phyloP scores from a whole-genome alignment of 1,284 basidiomycete species.

The Mycena citricolor region DNA sequence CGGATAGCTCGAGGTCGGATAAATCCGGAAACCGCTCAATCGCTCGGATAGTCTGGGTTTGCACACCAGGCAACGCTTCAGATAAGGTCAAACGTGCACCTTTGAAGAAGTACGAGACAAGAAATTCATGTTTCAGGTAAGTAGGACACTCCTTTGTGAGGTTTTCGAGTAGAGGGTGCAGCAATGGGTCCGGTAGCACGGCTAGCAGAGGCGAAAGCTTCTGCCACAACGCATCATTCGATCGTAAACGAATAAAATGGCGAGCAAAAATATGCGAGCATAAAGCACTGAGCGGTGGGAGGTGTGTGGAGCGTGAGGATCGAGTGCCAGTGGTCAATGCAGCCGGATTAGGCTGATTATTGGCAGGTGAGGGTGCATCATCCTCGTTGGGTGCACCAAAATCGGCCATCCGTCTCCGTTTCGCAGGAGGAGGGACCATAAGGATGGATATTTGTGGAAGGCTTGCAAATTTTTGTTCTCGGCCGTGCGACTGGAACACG shows the following conservation, averaged over 20 bases:
- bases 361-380: conserved; percentile 35
- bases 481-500: no score
- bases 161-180: conserved; percentile 51
- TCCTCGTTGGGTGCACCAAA: conserved; percentile 45
- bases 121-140: conserved; percentile 51
- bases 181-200: conserved; percentile 50
- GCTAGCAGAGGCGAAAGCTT: conserved; percentile 41
- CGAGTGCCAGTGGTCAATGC: conserved; percentile 54
- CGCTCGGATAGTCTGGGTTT: conserved; percentile 43
- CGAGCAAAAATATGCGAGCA: conserved; percentile 55
- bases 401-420: no score
- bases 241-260: conserved; percentile 41
- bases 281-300: conserved; percentile 47
- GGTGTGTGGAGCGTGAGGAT: conserved; percentile 28
- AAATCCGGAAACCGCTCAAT: conserved; percentile 34
- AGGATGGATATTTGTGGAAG: no score
- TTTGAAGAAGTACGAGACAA: conserved; percentile 62
- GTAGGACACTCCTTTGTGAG: conserved; percentile 49
- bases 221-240: conserved; percentile 40
- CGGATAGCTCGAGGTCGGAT: conserved; percentile 49
- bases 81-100: conserved; percentile 51
- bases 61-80: conserved; percentile 52
- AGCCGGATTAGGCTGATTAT: conserved; percentile 48
- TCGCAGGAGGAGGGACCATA: no score
- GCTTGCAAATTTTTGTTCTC: no score